Base-by-base conservation (phyloP, 805 yeast genomes). In the Saturnispora sekii region DNA sequence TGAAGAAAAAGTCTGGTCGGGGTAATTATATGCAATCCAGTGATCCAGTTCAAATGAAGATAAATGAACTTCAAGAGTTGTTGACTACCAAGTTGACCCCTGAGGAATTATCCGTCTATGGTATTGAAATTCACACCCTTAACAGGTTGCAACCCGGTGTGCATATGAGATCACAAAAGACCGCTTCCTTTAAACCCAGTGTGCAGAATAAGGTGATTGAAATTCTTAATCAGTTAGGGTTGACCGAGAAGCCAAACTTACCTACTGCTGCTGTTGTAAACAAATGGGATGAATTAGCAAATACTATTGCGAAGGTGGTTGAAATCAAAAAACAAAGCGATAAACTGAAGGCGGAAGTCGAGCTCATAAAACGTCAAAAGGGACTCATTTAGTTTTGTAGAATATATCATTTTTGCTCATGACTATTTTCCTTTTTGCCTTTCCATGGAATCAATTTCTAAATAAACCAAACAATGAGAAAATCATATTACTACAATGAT, bases 281-380 rank as follows among this genome's bases (percentile, higher is more conserved):
- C 6, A 78, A 77, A 55, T 88, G 83, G 57, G 97, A 90, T 54
- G 77, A 77, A 46, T 63, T 93, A 43, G 70, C 84, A 40, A 79
- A 80, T 51, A 68, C 80, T 0, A 84, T 86, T 29, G 79, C 78
- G 10, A 73, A 81, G 2, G 66, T 90, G 50, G 68, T 89, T 45
- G 97, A 93, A 45, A 69, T 89, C 12, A 90, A 90, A 65, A 82
- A 78, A 59, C 95, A 86, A 46, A 77, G 78, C 16, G 98, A 93
- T 61, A 88, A 87, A 63, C 67, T 89, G 11, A 89, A 85, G 50
- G 80, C 94, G 3, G 97, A 90, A 53, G 72, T 76, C 33, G 68
- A 70, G 30, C 67, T 80, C 45, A 62, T 67, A n/a, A 66, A 63
- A 46, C 53, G 54, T 26, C 68, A 63, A 44, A 59, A 57, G 41